Base-by-base conservation (phyloP, 2,329 filamentous ascomycete genomes). In the Sordariomycetes sp. region DNA sequence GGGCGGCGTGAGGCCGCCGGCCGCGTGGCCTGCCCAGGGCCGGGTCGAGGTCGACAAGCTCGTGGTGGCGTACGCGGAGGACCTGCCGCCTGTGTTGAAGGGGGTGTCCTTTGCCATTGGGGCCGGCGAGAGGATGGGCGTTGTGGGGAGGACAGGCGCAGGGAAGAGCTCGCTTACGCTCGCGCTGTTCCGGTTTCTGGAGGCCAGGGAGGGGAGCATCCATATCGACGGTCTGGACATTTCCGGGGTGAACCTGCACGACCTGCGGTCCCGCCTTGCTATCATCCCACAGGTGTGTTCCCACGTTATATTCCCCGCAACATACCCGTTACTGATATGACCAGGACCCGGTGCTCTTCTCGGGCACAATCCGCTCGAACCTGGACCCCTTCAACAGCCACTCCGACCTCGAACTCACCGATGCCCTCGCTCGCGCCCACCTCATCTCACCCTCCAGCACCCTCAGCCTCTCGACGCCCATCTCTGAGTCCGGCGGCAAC, bases 141-240 rank as follows among this genome's bases (percentile, higher is more conserved):
- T 91, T 3, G 84, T 92, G 4, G 89, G 89, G 12, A 82, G 89
- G 18, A 92, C 89, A 0, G 88, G 88, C 3, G 88, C 88, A 0
- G 88, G 88, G 59, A 92, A 92, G 70, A 89, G 86, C 0, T 88
- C 86, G 0, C 71, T 92, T 24, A 90, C 88, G 0, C 75, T 91
- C 1, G 87, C 88, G n/a, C 74, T 92, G 0, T 91, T 92, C 78
- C 85, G 88, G 22, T 90, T 92, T 74, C 73, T 92, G 14, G 87
- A 90, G 67, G 81, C 86, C 0, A 72, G 78, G 6, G 79, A 82
- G 14, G 88, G 88, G 10, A 80, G 71, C 16, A 85, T 92, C 61
- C 68, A 76, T 59, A 87, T 93, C 61, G 89, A 92, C 64, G 88
- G 87, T 0, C 64, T 90, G 14, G 87, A 92, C 65, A 88, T 91